phyloP scores from a whole-genome alignment of 2,329 filamentous ascomycete species.

The Apiospora kogelbergensis region DNA sequence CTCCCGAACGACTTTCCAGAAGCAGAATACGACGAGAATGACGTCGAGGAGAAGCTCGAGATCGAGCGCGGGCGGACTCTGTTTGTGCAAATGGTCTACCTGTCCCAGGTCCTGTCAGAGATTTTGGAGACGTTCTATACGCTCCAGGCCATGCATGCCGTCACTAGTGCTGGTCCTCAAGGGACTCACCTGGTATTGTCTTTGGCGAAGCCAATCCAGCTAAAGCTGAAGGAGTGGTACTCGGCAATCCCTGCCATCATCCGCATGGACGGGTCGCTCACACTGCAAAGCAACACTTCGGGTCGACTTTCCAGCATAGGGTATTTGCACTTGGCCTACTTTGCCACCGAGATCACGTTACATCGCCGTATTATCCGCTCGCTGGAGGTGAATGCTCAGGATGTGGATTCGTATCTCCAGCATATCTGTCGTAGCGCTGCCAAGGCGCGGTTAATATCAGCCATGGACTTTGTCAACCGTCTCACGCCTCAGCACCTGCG shows the following conservation, averaged over 20 bases:
- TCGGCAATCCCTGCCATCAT: constrained; percentile 61
- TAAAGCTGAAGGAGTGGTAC: constrained; percentile 83
- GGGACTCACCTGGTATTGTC: constrained; percentile 72
- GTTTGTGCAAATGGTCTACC: constrained; percentile 73
- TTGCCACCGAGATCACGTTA: constrained; percentile 90
- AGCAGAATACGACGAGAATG: constrained; percentile 63
- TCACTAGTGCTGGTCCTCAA: constrained; percentile 64
- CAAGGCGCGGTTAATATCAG: constrained; percentile 89
- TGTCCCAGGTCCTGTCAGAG: constrained; percentile 75
- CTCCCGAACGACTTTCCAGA: constrained; percentile 61
- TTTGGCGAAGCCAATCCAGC: constrained; percentile 77
- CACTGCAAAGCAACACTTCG: constrained; percentile 37
- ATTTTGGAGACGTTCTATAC: constrained; percentile 84
- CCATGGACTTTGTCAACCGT: constrained; percentile 96
- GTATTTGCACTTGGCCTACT: constrained; percentile 88
- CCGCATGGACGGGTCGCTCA: constrained; percentile 65
- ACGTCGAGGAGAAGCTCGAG: constrained; percentile 62
- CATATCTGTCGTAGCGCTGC: constrained; percentile 93
- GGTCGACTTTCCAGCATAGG: constrained; percentile 62
- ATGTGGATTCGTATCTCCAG: constrained; percentile 75
- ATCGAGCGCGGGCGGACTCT: constrained; percentile 67
- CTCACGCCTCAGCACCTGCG: constrained; percentile 81
- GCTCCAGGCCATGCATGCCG: constrained; percentile 70
- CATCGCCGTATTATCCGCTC: constrained; percentile 89
- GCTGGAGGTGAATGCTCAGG: constrained; percentile 48